Conservation (phyloP, 331 rosid genomes). For the Arachis monticola region DNA sequence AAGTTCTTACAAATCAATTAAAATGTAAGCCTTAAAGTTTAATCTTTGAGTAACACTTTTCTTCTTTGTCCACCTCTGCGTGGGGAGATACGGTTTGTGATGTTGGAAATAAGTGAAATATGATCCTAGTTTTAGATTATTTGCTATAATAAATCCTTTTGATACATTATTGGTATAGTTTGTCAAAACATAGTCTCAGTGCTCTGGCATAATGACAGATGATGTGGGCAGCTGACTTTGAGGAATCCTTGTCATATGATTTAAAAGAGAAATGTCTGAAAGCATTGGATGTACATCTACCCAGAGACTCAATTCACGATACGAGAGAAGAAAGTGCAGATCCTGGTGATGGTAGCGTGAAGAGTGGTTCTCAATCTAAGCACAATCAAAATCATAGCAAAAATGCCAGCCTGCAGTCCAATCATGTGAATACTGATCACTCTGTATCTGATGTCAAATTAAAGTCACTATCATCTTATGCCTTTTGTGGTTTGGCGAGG, state of each 20-base stretch:
- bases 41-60: constrained; percentile 25
- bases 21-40: constrained; percentile 10
- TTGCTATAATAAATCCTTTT: constrained; percentile 4
- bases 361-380: constrained; percentile 51
- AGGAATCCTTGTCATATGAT: constrained; percentile 63
- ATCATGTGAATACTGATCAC: constrained; percentile 49
- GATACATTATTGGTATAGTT: constrained; percentile 34
- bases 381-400: constrained; percentile 46
- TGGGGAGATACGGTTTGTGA: constrained; percentile 14
- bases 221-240: constrained; percentile 99
- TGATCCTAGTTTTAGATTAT: constrained; percentile 24
- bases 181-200: constrained; percentile 26
- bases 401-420: constrained; percentile 50
- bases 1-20: constrained; percentile 6
- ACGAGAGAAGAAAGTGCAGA: constrained; percentile 49
- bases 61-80: constrained; percentile 3
- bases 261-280: constrained; percentile 73
- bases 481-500: constrained; percentile 83
- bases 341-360: constrained; percentile 49
- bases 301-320: constrained; percentile 56
- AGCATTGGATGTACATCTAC: constrained; percentile 69
- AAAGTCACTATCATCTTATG: constrained; percentile 56
- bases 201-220: constrained; percentile 60
- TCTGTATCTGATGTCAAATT: constrained; percentile 48
- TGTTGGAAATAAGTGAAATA: background rate